Base-by-base conservation (phyloP, 305 asterid species). In the Euphrasia arctica region DNA sequence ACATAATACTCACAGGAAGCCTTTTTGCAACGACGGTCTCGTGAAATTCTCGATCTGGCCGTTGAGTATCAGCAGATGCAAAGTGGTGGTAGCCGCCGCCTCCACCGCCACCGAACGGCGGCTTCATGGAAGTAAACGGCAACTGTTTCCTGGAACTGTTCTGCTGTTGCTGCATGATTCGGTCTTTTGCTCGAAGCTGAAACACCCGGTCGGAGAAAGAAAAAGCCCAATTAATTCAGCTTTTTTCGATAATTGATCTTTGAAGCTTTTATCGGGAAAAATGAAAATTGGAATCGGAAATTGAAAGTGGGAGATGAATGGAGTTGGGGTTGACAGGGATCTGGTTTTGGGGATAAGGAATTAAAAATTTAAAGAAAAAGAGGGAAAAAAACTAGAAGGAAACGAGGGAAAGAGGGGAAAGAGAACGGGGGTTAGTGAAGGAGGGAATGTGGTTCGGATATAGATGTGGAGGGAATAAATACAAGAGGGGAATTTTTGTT, bases 381-480 rank as follows among this genome's bases (percentile, higher is more conserved):
- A 15, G 57, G 28, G 10, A 51, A 51, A 5, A 13, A 51, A 63
- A 66, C 49, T 76, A 67, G 75, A 71, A 67, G 74, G 67, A 81
- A 64, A 80, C 76, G 86, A 72, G 86, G 83, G 85, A 79, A 78
- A 78, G 71, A 57, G 74, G 67, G 62, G 79, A 78, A 70, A 58
- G 74, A 68, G 62, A 78, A 9, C 49, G 59, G 52, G 72, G 54
- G 54, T 11, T n/a, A n/a, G 18, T n/a, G 18, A 60, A 63, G 77
- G 85, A 79, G 85, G 95, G 90, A 86, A 82, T 79, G 80, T 83
- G 85, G 91, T 90, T 90, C 86, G 85, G 95, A 90, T 79, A 71
- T 71, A 67, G 88, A 84, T 82, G 86, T 90, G 97, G 97, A 91
- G 96, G 97, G 97, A 36, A 36, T 36, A 18, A 18, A 18, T 18